phyloP scores from a whole-genome alignment of 1,139 yeast genomes.

The Kodamaea suecica region DNA sequence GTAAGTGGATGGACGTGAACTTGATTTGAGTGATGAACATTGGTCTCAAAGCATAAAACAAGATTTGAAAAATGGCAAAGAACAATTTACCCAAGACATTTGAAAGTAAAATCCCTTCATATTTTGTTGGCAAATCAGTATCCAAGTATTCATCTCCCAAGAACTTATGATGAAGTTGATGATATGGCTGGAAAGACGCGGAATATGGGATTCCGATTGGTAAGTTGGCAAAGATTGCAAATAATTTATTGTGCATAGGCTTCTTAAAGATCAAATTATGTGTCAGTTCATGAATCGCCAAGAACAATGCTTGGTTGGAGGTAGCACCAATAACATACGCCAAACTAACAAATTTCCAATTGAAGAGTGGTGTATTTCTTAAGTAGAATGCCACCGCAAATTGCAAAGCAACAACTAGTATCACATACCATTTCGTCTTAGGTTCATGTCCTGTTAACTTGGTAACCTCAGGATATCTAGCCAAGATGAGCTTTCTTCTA shows the following conservation, averaged over 20 bases:
- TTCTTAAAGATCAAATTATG: slow-evolving; percentile 84
- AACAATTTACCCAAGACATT: slow-evolving; percentile 84
- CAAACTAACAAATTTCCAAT: slow-evolving; percentile 53
- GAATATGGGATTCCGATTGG: slow-evolving; percentile 90
- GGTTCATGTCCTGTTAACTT: slow-evolving; percentile 88
- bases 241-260: slow-evolving; percentile 73
- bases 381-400: slow-evolving; percentile 58
- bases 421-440: slow-evolving; percentile 70
- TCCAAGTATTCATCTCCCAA: slow-evolving; percentile 83
- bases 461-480: slow-evolving; percentile 73
- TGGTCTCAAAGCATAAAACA: slow-evolving; percentile 87
- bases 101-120: slow-evolving; percentile 72
- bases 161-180: slow-evolving; percentile 86
- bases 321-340: slow-evolving; percentile 88
- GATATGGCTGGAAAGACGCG: slow-evolving; percentile 90
- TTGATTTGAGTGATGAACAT: slow-evolving; percentile 77
- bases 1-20: slow-evolving; percentile 69
- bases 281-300: slow-evolving; percentile 84
- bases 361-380: slow-evolving; percentile 51
- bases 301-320: slow-evolving; percentile 74
- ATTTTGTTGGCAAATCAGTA: slow-evolving; percentile 80
- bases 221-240: slow-evolving; percentile 71
- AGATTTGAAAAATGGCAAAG: slow-evolving; percentile 84
- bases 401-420: slow-evolving; percentile 64
- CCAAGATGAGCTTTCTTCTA: slow-evolving; percentile 69